Percentiles rank a stretch among this genome's conserved stretches.
Conservation (phyloP, 805 yeast species). For the Millerozyma acaciae region DNA sequence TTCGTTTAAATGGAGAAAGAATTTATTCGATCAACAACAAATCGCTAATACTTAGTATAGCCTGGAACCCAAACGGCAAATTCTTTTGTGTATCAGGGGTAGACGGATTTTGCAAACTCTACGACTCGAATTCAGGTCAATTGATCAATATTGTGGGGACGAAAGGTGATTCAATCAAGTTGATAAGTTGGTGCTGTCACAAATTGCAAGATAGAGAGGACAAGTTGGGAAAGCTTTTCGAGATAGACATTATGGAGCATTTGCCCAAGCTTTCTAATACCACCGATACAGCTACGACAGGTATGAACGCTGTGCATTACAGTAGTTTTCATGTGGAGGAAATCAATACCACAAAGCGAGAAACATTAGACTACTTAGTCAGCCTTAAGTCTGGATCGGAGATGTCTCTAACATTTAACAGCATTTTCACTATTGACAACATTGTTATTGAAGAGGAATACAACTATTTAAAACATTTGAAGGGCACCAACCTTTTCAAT, state of each 20-base stretch:
- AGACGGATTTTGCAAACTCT: constrained; percentile 40
- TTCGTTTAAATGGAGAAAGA: constrained; percentile 50
- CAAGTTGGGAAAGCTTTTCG: constrained; percentile 20
- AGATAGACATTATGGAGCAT: constrained; percentile 23
- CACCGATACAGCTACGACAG: constrained; percentile 9
- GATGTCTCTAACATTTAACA: constrained; percentile 30
- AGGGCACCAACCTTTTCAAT: constrained; percentile 19
- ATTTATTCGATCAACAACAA: constrained; percentile 46
- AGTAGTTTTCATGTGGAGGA: constrained; percentile 1
- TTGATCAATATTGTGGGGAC: constrained; percentile 24
- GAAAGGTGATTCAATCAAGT: constrained; percentile 11
- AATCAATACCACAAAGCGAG: constrained; percentile 6
- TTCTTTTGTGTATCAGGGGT: constrained; percentile 43
- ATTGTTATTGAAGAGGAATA: constrained; percentile 17
- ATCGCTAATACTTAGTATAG: constrained; percentile 26
- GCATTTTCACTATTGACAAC: constrained; percentile 24
- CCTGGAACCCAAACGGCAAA: constrained; percentile 35
- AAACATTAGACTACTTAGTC: constrained; percentile 18
- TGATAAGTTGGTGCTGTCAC: constrained; percentile 17
- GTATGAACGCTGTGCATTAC: neutral
- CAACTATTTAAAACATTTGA: constrained; percentile 16
- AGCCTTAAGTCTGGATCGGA: constrained; percentile 17
- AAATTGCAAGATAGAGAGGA: neutral
- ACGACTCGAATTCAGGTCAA: constrained; percentile 46
- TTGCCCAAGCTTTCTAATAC: constrained; percentile 32